Evolutionary conservation across 1,284 basidiomycete species (phyloP), one percentile per base, ranked within the genome.

Genomic region (Leccinum fuscescens): DNA sequence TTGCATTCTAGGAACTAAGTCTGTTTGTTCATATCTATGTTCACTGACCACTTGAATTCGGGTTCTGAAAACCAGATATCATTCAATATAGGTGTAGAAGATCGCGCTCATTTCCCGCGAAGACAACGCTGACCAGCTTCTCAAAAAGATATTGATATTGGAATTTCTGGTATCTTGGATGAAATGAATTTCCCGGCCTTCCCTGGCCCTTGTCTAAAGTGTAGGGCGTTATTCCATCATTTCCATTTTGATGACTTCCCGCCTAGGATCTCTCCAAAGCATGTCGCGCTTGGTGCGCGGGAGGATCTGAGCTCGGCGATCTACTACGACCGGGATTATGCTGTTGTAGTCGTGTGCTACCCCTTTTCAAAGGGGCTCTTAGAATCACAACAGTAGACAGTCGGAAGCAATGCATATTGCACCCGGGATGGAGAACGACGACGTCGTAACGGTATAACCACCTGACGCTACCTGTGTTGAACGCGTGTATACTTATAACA

Each of bases 241-340:
- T 33, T 44, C 37, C 20, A 20, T 15, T 20, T 37, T 50, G 3
- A 27, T 22, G 42, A 22, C 12, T 55, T 24, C 53, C 39, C 7
- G 15, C 15, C 42, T 29, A 22, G 29, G 46, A 48, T n/a, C 35
- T 48, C 42, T 35, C 44, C 27, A 14, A 54, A 33, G n/a, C 6
- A 8, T 9, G 48, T 17, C 3, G 17, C 42, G 17, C 29, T 55
- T 27, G 35, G 53, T 24, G 8, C 33, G 17, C 8, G 17, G 24
- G 33, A n/a, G 14, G 20, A 17, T 50, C 37, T 33, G 7, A 4
- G 17, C 35, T 46, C 22, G 37, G 37, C 31, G 55, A 44, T 51
- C n/a, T 33, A 64, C 42, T 69, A 56, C 6, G 48, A 50, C 24
- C 55, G 17, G 15, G 54, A 35, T 39, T 44, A 55, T 56, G 46